Evolutionary conservation across 305 asterid genomes (phyloP), one percentile per base, ranked within the genome.

Genomic region (Solanum chacoense): DNA sequence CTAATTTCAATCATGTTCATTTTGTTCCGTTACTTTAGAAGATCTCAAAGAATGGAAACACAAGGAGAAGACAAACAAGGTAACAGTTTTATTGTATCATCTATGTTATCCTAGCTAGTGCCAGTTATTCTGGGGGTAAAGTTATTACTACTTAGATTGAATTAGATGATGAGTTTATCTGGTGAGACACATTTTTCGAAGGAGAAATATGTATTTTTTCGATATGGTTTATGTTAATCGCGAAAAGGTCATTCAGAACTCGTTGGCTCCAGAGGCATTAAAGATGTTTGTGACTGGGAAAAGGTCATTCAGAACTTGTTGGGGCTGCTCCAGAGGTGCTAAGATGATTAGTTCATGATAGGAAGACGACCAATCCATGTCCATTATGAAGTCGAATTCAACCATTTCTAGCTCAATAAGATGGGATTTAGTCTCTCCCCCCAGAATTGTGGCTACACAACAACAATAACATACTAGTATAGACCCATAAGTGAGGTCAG

Each of bases 41-140:
- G 90, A 87, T 88, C 87, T 77, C 28, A 55, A 4, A 76, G 87
- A 81, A 90, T 85, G 86, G 89, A 71, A 91, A 36, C 78, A 34
- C 34, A 85, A 88, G 38, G 69, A 6, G 88, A 90, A 20, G 88
- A 89, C 67, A 87, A 89, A 55, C 72, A 91, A 92, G 96, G 97
- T 93, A 91, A 84, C 0, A 31, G 0, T 29, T 45, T 14, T 45
- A 28, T 40, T 8, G 6, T 26, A 40, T 26, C 0, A 40, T 79
- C 5, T 40, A 81, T 81, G 5, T 28, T 40, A 80, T 80, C 67
- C 84, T 22, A n/a, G 8, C 50, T 76, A 76, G 20, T 35, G 29
- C 11, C 45, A 35, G 18, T 76, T 76, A 5, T 10, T 37, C 55
- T 37, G 9, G 6, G 32, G 32, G 84, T 0, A 77, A 77, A 20